Percentiles rank a stretch among this genome's conserved stretches.
phyloP scores from a whole-genome alignment of 2,329 filamentous ascomycete species.

The Lachnellula arida region DNA sequence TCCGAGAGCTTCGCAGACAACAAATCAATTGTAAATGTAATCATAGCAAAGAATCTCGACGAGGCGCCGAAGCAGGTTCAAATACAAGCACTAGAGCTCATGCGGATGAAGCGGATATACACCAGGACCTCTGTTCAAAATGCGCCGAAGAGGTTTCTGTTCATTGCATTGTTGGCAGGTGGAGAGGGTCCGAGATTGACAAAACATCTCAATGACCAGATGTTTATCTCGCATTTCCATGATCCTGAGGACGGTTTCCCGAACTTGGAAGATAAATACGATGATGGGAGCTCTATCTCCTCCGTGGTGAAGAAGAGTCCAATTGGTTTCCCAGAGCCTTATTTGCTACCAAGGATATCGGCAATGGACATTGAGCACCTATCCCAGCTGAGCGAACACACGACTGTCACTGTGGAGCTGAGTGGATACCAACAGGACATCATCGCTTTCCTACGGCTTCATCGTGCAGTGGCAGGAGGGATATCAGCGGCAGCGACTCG shows the following conservation, averaged over 20 bases:
- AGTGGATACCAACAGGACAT: constrained; percentile 84
- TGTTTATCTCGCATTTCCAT: constrained; percentile 87
- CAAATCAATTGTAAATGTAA: constrained; percentile 68
- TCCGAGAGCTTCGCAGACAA: constrained; percentile 37
- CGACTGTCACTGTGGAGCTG: constrained; percentile 70
- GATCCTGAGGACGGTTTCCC: constrained; percentile 65
- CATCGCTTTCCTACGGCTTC: constrained; percentile 78
- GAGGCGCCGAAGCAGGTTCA: constrained; percentile 70
- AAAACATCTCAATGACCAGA: constrained; percentile 68
- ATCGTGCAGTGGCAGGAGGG: constrained; percentile 76
- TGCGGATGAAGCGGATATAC: constrained; percentile 73
- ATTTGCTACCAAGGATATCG: constrained; percentile 25
- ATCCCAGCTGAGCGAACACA: constrained; percentile 49
- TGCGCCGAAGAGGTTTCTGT: constrained; percentile 73
- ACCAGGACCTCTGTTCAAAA: constrained; percentile 69
- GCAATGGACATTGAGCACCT: constrained; percentile 27
- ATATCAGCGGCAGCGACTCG: constrained; percentile 74
- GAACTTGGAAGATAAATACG: constrained; percentile 62
- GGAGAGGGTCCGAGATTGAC: constrained; percentile 47
- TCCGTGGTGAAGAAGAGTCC: constrained; percentile 31
- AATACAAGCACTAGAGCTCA: constrained; percentile 72
- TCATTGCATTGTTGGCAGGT: constrained; percentile 65
- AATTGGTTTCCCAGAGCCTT: constrained; percentile 9
- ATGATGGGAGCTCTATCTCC: constrained; percentile 27
- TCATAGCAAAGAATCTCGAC: constrained; percentile 79